Evolutionary conservation across 2,329 filamentous ascomycete species (phyloP).

Genomic region (Polytolypa hystricis): DNA sequence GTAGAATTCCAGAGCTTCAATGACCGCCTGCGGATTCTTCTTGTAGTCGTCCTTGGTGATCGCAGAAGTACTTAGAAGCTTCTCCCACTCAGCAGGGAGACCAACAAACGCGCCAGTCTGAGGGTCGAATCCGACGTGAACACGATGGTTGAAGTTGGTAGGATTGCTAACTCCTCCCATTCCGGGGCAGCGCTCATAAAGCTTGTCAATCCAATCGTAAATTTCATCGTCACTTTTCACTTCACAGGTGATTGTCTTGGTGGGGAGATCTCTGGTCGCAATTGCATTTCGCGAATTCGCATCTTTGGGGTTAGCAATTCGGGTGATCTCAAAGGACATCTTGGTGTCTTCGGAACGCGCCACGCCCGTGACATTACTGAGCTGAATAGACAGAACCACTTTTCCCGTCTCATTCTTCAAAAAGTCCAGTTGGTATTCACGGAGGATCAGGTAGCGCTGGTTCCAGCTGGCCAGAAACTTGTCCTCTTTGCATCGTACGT

Average conservation of each 20-base stretch:
- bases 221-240: slow-evolving; percentile 94
- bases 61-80: slow-evolving; percentile 86
- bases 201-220: slow-evolving; percentile 97
- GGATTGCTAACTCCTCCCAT: slow-evolving; percentile 98
- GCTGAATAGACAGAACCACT: slow-evolving; percentile 69
- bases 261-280: slow-evolving; percentile 66
- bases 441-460: slow-evolving; percentile 80
- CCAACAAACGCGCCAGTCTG: slow-evolving; percentile 92
- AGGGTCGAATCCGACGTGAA: slow-evolving; percentile 95
- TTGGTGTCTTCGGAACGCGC: slow-evolving; percentile 83
- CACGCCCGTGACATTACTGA: slow-evolving; percentile 83
- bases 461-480: slow-evolving; percentile 70
- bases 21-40: slow-evolving; percentile 75
- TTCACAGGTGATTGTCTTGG: slow-evolving; percentile 77
- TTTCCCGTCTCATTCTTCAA: slow-evolving; percentile 85
- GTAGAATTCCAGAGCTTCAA: slow-evolving; percentile 59
- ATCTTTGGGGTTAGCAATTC: slow-evolving; percentile 49
- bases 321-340: slow-evolving; percentile 88
- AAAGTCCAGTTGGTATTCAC: slow-evolving; percentile 89
- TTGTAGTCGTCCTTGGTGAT: slow-evolving; percentile 98
- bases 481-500: slow-evolving; percentile 63
- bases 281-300: slow-evolving; percentile 56
- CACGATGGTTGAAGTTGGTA: slow-evolving; percentile 93
- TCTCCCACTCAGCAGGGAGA: slow-evolving; percentile 91
- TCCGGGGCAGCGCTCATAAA: slow-evolving; percentile 90